Evolutionary conservation across 2,329 filamentous ascomycete genomes (phyloP).

Genomic region (Pleomassaria siparia): DNA sequence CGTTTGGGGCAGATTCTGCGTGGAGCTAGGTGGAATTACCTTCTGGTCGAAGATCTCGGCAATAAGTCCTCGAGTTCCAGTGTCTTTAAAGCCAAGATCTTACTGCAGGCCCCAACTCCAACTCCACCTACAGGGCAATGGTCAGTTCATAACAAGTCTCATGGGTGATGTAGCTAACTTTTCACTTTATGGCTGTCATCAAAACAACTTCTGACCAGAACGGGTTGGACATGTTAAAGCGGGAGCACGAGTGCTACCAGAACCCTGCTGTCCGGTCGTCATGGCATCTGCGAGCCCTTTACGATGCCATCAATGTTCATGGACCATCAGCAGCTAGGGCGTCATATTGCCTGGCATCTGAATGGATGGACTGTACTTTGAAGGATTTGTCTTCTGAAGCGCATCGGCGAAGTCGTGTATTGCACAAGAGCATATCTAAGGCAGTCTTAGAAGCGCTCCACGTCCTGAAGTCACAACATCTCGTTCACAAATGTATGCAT

Average conservation of each 20-base stretch:
- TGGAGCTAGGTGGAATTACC: constrained; percentile 11
- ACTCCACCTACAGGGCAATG: too few relatives aligned
- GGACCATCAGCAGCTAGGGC: background rate
- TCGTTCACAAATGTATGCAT: constrained; percentile 5
- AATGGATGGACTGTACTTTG: constrained; percentile 6
- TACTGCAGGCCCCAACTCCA: too few relatives aligned
- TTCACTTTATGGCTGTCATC: too few relatives aligned
- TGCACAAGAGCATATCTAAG: constrained; percentile 5
- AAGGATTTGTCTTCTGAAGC: constrained; percentile 5
- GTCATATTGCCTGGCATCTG: constrained; percentile 5
- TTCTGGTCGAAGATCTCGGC: constrained; percentile 6
- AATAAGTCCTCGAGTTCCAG: constrained; percentile 2
- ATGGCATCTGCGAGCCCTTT: constrained; percentile 3
- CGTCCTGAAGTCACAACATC: constrained; percentile 4
- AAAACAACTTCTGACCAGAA: background rate
- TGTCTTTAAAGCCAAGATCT: background rate
- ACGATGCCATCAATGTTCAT: constrained; percentile 6
- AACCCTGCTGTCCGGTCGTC: constrained; percentile 5
- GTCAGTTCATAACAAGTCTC: too few relatives aligned
- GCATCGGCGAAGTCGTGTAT: constrained; percentile 3
- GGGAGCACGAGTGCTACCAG: constrained; percentile 5
- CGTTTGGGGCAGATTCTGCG: background rate
- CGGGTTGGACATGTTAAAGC: constrained; percentile 4
- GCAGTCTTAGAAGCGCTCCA: constrained; percentile 2
- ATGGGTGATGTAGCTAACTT: too few relatives aligned